phyloP scores from a whole-genome alignment of 208 protist species.

The Trypanosoma brucei region DNA sequence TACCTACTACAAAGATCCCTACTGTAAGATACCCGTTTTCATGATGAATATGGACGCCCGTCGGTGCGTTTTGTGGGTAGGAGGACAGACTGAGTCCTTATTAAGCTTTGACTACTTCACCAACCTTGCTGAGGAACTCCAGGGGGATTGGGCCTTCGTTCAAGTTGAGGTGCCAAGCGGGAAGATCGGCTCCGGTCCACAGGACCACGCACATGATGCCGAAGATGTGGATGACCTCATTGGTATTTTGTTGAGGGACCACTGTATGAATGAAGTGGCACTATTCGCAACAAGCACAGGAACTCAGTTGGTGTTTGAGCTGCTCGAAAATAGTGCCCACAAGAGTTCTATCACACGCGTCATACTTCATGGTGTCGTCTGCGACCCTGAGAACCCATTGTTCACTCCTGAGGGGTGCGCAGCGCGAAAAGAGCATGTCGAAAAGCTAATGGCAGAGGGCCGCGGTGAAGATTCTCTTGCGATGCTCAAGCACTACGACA shows the following conservation, averaged over 20 bases:
- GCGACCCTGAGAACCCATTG: constrained; percentile 23
- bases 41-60: constrained; percentile 29
- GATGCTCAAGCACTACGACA: constrained; percentile 57
- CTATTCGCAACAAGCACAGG: constrained; percentile 75
- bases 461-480: constrained; percentile 43
- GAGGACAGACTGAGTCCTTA: constrained; percentile 62
- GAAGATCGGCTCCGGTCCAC: constrained; percentile 42
- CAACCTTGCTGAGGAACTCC: constrained; percentile 31
- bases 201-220: constrained; percentile 55
- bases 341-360: constrained; percentile 43
- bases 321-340: constrained; percentile 32
- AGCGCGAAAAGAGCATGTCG: constrained; percentile 29
- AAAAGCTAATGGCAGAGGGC: constrained; percentile 31
- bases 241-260: constrained; percentile 30
- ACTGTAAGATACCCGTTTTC: constrained; percentile 58
- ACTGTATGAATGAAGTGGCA: constrained; percentile 53
- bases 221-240: constrained; percentile 76
- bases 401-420: constrained; percentile 31
- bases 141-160: constrained; percentile 42
- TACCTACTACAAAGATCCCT: constrained; percentile 51
- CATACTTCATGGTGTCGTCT: constrained; percentile 64
- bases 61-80: constrained; percentile 69
- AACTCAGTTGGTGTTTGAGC: constrained; percentile 61
- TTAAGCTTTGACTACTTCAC: constrained; percentile 59
- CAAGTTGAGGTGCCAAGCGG: constrained; percentile 64